Base-by-base conservation (phyloP, 352 stramenopile species). In the Pythium grandisporangium region DNA sequence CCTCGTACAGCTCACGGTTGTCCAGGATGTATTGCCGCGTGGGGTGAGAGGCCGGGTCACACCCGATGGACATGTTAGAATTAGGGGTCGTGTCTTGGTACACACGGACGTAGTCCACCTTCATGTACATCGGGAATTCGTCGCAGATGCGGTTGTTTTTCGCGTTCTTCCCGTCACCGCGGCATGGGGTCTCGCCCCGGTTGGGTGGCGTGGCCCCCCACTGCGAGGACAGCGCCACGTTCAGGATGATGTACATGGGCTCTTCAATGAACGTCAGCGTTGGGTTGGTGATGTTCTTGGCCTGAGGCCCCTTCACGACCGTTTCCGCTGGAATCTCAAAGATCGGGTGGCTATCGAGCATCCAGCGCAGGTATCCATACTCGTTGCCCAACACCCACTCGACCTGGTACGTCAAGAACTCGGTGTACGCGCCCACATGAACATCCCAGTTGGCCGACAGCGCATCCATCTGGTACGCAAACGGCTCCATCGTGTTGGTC, bases 231-330 rank as follows among this genome's bases (percentile, higher is more conserved):
- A 98, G 53, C 1, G 93, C 93, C 20, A 95, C 94, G 65, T 97
- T 98, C 38, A 98, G 58, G 43, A 98, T 75, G 48, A 98, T 65
- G 61, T 97, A 97, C 63, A 87, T 92, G 6, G 93, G 90, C 53
- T 98, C 93, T 30, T 90, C 75, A 1, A 70, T 66, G 45, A 86
- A 81, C 1, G 60, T 69, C n/a, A 70, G 68, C 25, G 46, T 34
- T 5, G 66, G 69, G 41, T 86, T 89, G 27, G 66, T 51, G 10
- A 67, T 61, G 12, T 30, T 51, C 26, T 46, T 42, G 30, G 62
- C 61, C 51, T 86, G 72, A 0, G 65, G 56, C 1, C 58, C 46
- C 30, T 78, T 67, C 16, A 69, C 42, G 20, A 88, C 42, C 2
- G 67, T 53, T 41, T 75, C 50, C 11, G 75, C 66, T 2, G 75